Percentiles rank a stretch among this genome's conserved stretches.
Conservation (phyloP, 2,329 filamentous ascomycete species). For the Penicillium occitanis region DNA sequence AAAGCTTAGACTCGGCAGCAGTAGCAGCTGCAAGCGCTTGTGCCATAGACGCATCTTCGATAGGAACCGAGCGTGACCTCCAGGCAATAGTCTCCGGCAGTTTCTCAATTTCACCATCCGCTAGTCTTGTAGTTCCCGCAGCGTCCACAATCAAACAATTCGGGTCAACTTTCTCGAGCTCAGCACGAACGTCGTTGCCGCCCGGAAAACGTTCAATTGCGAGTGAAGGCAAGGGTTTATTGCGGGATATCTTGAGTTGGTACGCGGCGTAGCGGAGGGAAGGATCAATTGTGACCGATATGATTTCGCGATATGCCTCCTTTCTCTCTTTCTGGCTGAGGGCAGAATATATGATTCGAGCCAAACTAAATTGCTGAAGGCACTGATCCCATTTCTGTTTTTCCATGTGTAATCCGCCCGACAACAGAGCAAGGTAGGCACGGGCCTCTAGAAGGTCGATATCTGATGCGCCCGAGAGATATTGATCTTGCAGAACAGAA, state of each 20-base stretch:
- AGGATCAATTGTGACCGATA: conserved; percentile 84
- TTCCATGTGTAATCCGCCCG: conserved; percentile 78
- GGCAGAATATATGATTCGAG: conserved; percentile 78
- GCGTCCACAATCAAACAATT: conserved; percentile 63
- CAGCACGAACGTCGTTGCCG: conserved; percentile 59
- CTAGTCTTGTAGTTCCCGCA: conserved; percentile 48
- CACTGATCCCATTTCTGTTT: conserved; percentile 82
- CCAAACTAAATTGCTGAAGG: conserved; percentile 70
- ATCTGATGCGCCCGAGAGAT: conserved; percentile 63
- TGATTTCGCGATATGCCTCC: conserved; percentile 80
- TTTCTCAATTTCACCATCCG: conserved; percentile 47
- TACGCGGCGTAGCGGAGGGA: conserved; percentile 94
- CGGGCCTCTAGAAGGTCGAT: conserved; percentile 79
- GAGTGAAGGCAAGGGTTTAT: conserved; percentile 75
- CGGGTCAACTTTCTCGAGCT: conserved; percentile 70
- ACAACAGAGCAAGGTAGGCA: conserved; percentile 76
- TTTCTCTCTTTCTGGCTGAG: conserved; percentile 64
- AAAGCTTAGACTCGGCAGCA: conserved; percentile 54
- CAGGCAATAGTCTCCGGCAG: conserved; percentile 76
- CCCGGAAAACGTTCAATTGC: conserved; percentile 75
- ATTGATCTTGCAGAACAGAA: conserved; percentile 62
- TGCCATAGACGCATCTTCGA: conserved; percentile 91
- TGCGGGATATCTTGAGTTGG: conserved; percentile 82
- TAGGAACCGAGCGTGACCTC: conserved; percentile 79
- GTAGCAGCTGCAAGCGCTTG: conserved; percentile 73